Evolutionary conservation across 2,329 filamentous ascomycete species (phyloP), one percentile per base, ranked within the genome.

Genomic region (Bipolaris bicolor): DNA sequence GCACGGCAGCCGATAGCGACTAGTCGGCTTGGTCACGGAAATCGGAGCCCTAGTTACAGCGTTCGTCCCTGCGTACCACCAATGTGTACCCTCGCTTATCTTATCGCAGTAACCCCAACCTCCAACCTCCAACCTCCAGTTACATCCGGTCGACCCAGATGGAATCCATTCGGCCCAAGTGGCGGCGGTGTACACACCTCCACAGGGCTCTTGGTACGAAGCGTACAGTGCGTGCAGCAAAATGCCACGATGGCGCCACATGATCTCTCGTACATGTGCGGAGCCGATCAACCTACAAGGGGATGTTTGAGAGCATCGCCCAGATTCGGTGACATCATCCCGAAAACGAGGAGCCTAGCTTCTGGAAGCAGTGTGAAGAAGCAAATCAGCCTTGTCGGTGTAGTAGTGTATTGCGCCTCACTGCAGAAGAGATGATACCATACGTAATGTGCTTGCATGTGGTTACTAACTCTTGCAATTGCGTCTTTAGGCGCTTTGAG

Each of bases 351-450:
- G 18, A 36, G 9, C 16, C 1, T 16, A 26, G 20, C 49, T 57
- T 43, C 54, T 44, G 13, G 40, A 24, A 7, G 10, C 29, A 10
- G 69, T 58, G 64, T 57, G 44, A 54, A 63, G 34, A 63, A 60
- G 40, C 58, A 57, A 3, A 69, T 49, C 49, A 62, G 33, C 48
- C 67, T 9, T 58, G 57, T 46, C 52, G 64, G 40, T 53, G 50
- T 7, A 56, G 58, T 9, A 50, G 40, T 53, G 49, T 7, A 56
- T 60, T 9, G 51, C 62, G 10, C 11, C 66, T 18, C 39, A 47
- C 29, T 66, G 64, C 24, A 62, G 64, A 43, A 57, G 64, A 1
- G 18, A 66, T 57, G 65, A 69, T 24, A 59, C 69, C 10, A 65
- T 69, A 2, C 48, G 29, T 31, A 13, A 31, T 31, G 29, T 13